Base-by-base conservation (phyloP, 1,139 yeast genomes). In the Tardiomyces blankii region DNA sequence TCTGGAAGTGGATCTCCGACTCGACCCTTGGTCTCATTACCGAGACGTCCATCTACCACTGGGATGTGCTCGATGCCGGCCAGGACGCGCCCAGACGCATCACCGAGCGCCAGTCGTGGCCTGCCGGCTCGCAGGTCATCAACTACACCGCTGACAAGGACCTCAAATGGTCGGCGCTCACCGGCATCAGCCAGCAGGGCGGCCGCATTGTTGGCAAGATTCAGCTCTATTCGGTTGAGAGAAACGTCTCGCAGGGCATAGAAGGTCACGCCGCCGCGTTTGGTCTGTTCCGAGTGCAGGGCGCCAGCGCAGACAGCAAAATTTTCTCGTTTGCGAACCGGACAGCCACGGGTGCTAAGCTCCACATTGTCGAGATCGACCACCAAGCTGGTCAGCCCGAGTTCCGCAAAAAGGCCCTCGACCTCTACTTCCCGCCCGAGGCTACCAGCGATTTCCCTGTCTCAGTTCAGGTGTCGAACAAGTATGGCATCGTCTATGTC, bases 241-340 rank as follows among this genome's bases (percentile, higher is more conserved):
- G 97, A 66, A 83, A 85, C 61, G 87, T 89, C 44, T 88, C 97
- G 16, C 99, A 93, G 70, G 93, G 95, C 27, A 87, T 93, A 58
- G 97, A 93, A 63, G 98, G 98, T 55, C 98, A 93, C 65, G 97
- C 94, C 47, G 91, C 95, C 49, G 80, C 81, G 44, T 93, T 93
- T 68, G 89, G 95, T 45, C 72, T 75, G 48, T 67, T 91, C 52
- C 74, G 80, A 53, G 72, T 89, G 55, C 82, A 78, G 46, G 91
- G 89, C 44, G 87, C 89, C 41, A 57, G 79, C 21, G 66, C 73
- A 33, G 93, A 89, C 48, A 85, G 95, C 44, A 88, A 87, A 66
- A 80, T 91, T 38, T 91, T 93, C 65, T 78, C 82, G 28, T 82
- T 86, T 67, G 91, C 89, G 49, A 87, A 88, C 68, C 82, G 94